Percentiles rank a stretch among this genome's conserved stretches.
These are phyloP conservation scores for Euphorbia tirucalli DNA, from an alignment of 345 rosid species.

Conservation along the genomic window DNA sequence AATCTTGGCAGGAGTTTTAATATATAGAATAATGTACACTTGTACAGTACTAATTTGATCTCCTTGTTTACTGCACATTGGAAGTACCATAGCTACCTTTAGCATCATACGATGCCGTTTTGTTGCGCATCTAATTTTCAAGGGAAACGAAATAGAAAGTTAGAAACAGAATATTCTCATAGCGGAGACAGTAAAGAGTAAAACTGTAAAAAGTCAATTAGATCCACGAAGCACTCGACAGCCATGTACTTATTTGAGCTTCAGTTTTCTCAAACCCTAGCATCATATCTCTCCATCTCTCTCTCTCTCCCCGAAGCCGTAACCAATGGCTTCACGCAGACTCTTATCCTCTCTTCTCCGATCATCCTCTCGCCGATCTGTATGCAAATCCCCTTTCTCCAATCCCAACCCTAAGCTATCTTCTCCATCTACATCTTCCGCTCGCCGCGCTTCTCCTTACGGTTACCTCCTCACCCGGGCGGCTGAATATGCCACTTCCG, in stretches of 20 bases:
- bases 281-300: neutral
- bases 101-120: neutral
- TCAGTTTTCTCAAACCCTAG: constrained; percentile 18
- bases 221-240: neutral
- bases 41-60: no score
- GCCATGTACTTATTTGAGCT: neutral
- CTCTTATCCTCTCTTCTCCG: constrained; percentile 67
- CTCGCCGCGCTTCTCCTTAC: constrained; percentile 50
- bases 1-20: no score
- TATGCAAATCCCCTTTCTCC: constrained; percentile 32
- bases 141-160: neutral
- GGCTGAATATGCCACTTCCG: constrained; percentile 63
- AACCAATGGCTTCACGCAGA: constrained; percentile 76
- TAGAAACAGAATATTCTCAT: neutral
- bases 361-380: constrained; percentile 62
- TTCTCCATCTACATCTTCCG: constrained; percentile 25
- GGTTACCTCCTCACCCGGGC: constrained; percentile 55
- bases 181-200: neutral
- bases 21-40: no score
- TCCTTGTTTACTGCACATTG: no score
- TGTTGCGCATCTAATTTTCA: neutral
- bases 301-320: constrained; percentile 31
- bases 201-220: neutral
- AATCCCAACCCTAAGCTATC: constrained; percentile 34
- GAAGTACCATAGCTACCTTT: no score